Evolutionary conservation across 257 asterid genomes (phyloP), one percentile per base, ranked within the genome.

Genomic region (Linaria vulgaris): DNA sequence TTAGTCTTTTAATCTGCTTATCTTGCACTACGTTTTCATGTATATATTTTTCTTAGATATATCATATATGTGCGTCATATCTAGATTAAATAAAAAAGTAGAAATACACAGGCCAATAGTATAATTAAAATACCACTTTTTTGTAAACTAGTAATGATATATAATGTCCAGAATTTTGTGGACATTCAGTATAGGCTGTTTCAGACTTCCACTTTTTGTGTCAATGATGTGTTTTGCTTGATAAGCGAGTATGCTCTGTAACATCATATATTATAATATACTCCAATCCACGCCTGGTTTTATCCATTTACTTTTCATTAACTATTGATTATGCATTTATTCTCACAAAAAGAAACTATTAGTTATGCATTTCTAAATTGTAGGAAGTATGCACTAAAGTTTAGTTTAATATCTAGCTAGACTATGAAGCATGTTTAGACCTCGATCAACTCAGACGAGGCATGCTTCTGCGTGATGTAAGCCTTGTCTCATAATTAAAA

Each of bases 391-490:
- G 82, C 72, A 41, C 14, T 30, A 53, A 77, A 60, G 41, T 45
- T 24, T 77, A 60, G 53, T 77, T 77, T 73, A 65, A 43, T 56
- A 30, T n/a, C n/a, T n/a, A n/a, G n/a, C n/a, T 14, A 63, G 61
- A 43, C 14, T 68, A 54, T 30, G 22, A 46, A 52, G 48, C 54
- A 17, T 57, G n/a, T 46, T 41, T 34, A 45, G 20, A 37, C 79
- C 84, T 78, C 82, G 83, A 73, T 39, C 65, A 25, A 20, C 78
- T 73, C 70, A 56, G 43, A 62, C 3, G 6, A 50, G 63, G 74
- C 82, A 70, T 75, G 76, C 82, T 70, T 72, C 72, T 31, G 44
- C 34, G 61, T 68, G 65, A 70, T 76, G 74, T 71, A 78, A 64
- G 51, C 70, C 71, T 56, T 67, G 37, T 59, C 53, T 23, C 48